Base-by-base conservation (phyloP, 805 yeast species). In the Pichia membranifaciens region DNA sequence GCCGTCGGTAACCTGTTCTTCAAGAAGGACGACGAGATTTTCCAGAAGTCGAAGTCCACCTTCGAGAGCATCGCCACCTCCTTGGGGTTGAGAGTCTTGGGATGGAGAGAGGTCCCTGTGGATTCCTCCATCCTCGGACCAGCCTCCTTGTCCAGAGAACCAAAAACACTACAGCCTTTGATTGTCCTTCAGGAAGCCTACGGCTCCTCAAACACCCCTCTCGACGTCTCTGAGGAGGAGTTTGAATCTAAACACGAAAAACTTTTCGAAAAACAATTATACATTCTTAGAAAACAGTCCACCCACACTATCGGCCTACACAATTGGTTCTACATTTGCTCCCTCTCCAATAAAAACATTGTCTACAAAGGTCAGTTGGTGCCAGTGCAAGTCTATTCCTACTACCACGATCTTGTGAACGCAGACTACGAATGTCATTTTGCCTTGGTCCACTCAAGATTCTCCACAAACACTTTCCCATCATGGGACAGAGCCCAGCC, bases 401-500 rank as follows among this genome's bases (percentile, higher is more conserved):
- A 93, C 71, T 91, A 90, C 72, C 89, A 87, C 64, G 99, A 91
- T 69, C 76, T 91, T 63, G 84, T 81, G 53, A 89, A 88, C 65
- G 91, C 89, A 23, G 93, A 89, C 61, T 91, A 82, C 68, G 91
- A 88, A 70, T 93, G 95, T 40, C 97, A 90, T 64, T 87, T 93
- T 74, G 96, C 97, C 15, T 76, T 91, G 37, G 98, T 91, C 44
- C 99, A 91, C 72, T 90, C 98, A 21, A 81, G 99, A 66, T 91
- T 91, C 75, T 89, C 97, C 49, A 91, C 99, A 29, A 91, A 91
- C 69, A 91, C 99, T 42, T 91, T 91, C 80, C 99, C 99, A 41
- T 88, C 96, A n/a, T 91, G 99, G 99, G 99, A 93, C 70, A 81
- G 99, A 69, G 98, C 99, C 21, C 99, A 91, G 70, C 99, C 99